These are phyloP conservation scores for Entomortierella parvispora DNA, from an alignment of 192 early-diverging fungal genomes.

Conservation along the genomic window DNA sequence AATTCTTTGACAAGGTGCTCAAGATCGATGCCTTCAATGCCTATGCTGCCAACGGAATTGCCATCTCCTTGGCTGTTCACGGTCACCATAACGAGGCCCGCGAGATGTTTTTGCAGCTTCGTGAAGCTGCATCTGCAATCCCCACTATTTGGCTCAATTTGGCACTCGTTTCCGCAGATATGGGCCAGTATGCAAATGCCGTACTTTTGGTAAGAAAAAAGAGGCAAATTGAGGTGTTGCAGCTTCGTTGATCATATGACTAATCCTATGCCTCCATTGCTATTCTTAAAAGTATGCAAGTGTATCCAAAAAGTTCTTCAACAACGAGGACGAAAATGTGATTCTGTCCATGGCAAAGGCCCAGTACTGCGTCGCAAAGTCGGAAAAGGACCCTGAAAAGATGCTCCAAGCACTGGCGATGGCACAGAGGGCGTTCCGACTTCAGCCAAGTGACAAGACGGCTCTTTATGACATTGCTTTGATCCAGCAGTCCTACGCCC, in stretches of 20 bases:
- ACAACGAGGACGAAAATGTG: constrained; percentile 60
- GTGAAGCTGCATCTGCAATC: constrained; percentile 54
- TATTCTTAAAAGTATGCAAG: constrained; percentile 66
- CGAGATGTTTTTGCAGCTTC: constrained; percentile 56
- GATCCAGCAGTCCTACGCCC: constrained; percentile 85
- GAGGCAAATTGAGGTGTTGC: too few relatives aligned
- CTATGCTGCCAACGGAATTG: constrained; percentile 88
- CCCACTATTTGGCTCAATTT: constrained; percentile 75
- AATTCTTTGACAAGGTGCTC: constrained; percentile 85
- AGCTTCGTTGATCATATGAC: neutral
- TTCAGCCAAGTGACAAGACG: constrained; percentile 66
- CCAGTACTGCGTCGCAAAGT: constrained; percentile 69
- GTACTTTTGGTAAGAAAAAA: constrained; percentile 71
- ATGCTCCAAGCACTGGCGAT: constrained; percentile 68
- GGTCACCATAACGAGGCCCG: constrained; percentile 39
- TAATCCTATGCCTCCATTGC: neutral
- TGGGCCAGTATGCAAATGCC: constrained; percentile 79
- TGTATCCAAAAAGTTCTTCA: constrained; percentile 63
- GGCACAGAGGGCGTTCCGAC: constrained; percentile 57
- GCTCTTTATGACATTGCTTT: constrained; percentile 79
- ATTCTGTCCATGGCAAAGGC: constrained; percentile 66
- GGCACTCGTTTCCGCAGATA: constrained; percentile 79
- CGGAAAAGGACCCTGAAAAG: constrained; percentile 66
- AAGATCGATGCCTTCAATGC: constrained; percentile 73
- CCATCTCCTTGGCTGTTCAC: constrained; percentile 79